A percentile compares a stretch with the other conserved stretches of the same genome.
phyloP scores from a whole-genome alignment of 1,284 basidiomycete species.

The Tilletia indica region DNA sequence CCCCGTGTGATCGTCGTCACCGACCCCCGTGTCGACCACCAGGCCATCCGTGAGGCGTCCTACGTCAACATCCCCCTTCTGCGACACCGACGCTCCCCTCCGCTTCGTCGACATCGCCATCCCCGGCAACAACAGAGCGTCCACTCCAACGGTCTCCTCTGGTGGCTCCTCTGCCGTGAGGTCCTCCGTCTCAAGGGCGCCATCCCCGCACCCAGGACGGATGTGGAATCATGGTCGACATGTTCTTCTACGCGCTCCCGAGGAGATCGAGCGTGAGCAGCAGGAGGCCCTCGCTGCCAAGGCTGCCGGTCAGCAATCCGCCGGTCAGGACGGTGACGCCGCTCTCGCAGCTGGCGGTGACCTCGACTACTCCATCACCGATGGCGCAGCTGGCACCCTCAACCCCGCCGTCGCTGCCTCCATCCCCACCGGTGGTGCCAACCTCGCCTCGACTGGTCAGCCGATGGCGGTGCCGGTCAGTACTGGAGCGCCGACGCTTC shows the following conservation, averaged over 20 bases:
- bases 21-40: conserved; percentile 98
- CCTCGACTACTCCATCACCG: conserved; percentile 58
- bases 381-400: conserved; percentile 75
- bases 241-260: conserved; percentile 99
- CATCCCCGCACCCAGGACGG: conserved; percentile 80
- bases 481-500: conserved; percentile 54
- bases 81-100: conserved; percentile 95
- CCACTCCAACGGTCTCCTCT: conserved; percentile 94
- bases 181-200: conserved; percentile 92
- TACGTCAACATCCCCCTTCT: conserved; percentile 99
- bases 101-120: conserved; percentile 98
- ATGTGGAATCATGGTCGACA: conserved; percentile 97
- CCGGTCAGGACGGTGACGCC: conserved; percentile 34
- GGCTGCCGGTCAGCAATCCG: conserved; percentile 60
- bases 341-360: conserved; percentile 24
- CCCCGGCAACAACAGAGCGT: conserved; percentile 97
- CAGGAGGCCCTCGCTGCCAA: conserved; percentile 72
- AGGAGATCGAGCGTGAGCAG: conserved; percentile 96
- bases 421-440: conserved; percentile 51
- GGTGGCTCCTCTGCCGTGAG: conserved; percentile 98
- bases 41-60: conserved; percentile 98
- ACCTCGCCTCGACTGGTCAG: conserved; percentile 83
- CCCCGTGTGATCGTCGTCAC: conserved; percentile 96
- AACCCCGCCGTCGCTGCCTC: conserved; percentile 60
- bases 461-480: conserved; percentile 56